These are phyloP conservation scores for Purpureocillium takamizusanense DNA, from an alignment of 2,329 filamentous ascomycete species.

Conservation along the genomic window DNA sequence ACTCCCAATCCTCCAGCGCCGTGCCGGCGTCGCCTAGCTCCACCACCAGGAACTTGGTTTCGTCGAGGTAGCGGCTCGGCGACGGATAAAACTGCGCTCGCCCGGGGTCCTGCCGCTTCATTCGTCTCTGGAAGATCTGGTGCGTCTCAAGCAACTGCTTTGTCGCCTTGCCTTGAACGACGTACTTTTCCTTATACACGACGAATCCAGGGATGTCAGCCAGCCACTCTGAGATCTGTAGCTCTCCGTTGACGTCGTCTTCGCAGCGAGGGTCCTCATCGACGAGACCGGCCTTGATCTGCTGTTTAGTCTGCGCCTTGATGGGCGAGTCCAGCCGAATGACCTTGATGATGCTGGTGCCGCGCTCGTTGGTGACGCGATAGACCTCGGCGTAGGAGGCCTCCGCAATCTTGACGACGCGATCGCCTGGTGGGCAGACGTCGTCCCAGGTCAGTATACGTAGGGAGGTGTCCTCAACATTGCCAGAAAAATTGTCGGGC, in stretches of 20 bases:
- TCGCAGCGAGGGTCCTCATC: slow-evolving; percentile 50
- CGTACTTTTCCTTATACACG: slow-evolving; percentile 54
- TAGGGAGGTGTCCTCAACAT: slow-evolving; percentile 17
- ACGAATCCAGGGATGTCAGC: slow-evolving; percentile 58
- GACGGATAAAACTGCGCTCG: slow-evolving; percentile 53
- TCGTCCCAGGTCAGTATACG: slow-evolving; percentile 47
- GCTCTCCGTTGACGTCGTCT: slow-evolving; percentile 46
- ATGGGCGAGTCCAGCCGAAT: slow-evolving; percentile 52
- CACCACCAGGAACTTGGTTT: slow-evolving; percentile 50
- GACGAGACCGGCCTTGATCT: slow-evolving; percentile 43
- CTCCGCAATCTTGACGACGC: slow-evolving; percentile 55
- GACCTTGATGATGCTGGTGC: slow-evolving; percentile 57
- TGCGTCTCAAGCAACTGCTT: slow-evolving; percentile 49
- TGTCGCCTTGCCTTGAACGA: slow-evolving; percentile 47
- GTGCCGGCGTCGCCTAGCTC: slow-evolving; percentile 55
- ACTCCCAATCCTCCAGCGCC: slow-evolving; percentile 49
- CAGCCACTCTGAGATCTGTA: slow-evolving; percentile 54
- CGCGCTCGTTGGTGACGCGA: slow-evolving; percentile 47
- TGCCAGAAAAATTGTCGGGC: no score
- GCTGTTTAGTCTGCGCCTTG: slow-evolving; percentile 46
- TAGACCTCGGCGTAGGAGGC: slow-evolving; percentile 60
- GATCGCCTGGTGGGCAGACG: slow-evolving; percentile 42
- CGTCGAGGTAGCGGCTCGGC: slow-evolving; percentile 48
- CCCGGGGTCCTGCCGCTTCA: slow-evolving; percentile 46
- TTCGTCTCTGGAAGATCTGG: slow-evolving; percentile 43